A percentile compares a stretch with the other conserved stretches of the same genome.
phyloP scores from a whole-genome alignment of 2,329 filamentous ascomycete genomes.

The Penicillium capsulatum region DNA sequence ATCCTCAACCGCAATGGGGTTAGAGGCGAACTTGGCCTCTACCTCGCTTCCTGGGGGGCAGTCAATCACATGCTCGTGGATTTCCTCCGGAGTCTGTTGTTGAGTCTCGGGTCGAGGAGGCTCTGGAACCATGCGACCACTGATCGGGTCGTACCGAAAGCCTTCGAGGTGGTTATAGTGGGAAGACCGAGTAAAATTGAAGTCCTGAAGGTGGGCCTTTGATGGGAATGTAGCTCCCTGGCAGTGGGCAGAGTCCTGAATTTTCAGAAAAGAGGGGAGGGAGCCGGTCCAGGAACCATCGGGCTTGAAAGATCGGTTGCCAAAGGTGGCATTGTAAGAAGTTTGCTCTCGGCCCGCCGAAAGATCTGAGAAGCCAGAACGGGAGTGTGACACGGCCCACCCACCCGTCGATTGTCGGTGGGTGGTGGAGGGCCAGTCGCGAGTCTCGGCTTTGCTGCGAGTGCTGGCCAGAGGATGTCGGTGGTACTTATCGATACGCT shows the following conservation, averaged over 20 bases:
- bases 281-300: conserved; percentile 29
- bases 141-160: conserved; percentile 42
- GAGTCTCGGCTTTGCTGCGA: conserved; percentile 4
- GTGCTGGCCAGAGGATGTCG: conserved; percentile 9
- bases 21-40: conserved; percentile 9
- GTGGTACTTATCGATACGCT: conserved; percentile 8
- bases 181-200: conserved; percentile 7
- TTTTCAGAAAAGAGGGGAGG: conserved; percentile 26
- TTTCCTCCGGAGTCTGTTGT: neutral
- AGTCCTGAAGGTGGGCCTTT: conserved; percentile 6
- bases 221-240: conserved; percentile 1
- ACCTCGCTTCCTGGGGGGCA: conserved; percentile 8
- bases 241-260: conserved; percentile 3
- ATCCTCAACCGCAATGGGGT: conserved; percentile 5
- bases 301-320: conserved; percentile 28
- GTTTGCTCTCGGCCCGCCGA: conserved; percentile 7
- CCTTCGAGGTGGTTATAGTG: conserved; percentile 2
- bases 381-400: conserved; percentile 6
- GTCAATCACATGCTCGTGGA: neutral
- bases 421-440: conserved; percentile 6
- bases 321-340: conserved; percentile 40
- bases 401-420: conserved; percentile 4
- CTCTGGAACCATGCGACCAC: conserved; percentile 38
- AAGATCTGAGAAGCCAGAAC: conserved; percentile 10
- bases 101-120: neutral